These are phyloP conservation scores for Flaveria trinervia DNA, from an alignment of 129 eudicot species.

Conservation along the genomic window DNA sequence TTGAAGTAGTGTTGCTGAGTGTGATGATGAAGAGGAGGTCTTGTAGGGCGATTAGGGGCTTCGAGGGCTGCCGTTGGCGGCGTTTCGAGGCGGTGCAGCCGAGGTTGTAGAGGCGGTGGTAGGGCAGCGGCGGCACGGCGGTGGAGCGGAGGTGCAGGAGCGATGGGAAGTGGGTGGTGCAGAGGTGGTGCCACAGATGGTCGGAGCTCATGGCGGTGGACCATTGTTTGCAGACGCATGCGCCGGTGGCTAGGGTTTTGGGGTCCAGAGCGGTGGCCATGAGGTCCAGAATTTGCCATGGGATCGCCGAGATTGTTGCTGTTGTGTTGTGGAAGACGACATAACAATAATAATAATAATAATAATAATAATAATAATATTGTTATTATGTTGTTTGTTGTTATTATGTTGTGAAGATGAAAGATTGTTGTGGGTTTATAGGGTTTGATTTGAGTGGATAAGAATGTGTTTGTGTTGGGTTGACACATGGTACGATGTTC, in stretches of 20 bases:
- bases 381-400: neutral
- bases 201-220: constrained; percentile 57
- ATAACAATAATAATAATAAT: too few relatives aligned
- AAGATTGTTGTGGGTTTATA: neutral
- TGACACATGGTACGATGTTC: constrained; percentile 27
- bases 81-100: constrained; percentile 47
- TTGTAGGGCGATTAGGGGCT: constrained; percentile 46
- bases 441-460: constrained; percentile 30
- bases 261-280: constrained; percentile 58
- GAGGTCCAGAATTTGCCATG: constrained; percentile 54
- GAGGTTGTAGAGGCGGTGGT: constrained; percentile 50
- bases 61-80: constrained; percentile 43
- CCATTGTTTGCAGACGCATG: constrained; percentile 70
- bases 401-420: neutral
- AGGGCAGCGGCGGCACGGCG: constrained; percentile 38
- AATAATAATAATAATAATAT: too few relatives aligned
- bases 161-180: constrained; percentile 58
- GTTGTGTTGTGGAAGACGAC: neutral
- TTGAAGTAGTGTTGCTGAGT: constrained; percentile 29
- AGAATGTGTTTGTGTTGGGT: constrained; percentile 10
- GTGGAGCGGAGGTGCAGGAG: constrained; percentile 47
- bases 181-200: constrained; percentile 70
- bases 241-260: constrained; percentile 54
- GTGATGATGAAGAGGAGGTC: constrained; percentile 49
- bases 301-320: neutral